Percentiles rank a stretch among this genome's conserved stretches.
These are phyloP conservation scores for Rosa lucieae DNA, from an alignment of 306 rosid species.

Conservation along the genomic window DNA sequence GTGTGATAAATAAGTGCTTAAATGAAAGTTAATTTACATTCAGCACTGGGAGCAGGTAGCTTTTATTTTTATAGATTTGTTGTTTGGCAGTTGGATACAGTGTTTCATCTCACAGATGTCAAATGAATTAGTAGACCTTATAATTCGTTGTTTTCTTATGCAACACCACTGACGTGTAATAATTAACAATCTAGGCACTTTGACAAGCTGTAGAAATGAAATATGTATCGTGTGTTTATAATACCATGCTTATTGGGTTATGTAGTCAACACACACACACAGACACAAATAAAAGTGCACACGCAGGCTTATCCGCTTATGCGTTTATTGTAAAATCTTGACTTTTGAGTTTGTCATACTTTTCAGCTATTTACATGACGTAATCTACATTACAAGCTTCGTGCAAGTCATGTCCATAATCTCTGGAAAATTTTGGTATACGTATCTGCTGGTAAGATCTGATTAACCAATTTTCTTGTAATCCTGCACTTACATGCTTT, in stretches of 20 bases:
- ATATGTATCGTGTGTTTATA: not conserved
- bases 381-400: conserved; percentile 89
- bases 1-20: not conserved
- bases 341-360: conserved; percentile 18
- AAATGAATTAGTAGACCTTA: not conserved
- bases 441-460: conserved; percentile 74
- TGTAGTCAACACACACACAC: not conserved
- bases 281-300: not conserved
- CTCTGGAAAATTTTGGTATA: conserved; percentile 91
- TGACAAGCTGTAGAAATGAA: not conserved
- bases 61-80: not conserved
- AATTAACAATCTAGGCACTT: not conserved
- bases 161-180: not conserved
- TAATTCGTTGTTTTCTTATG: not conserved
- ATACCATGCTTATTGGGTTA: not conserved
- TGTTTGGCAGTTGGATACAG: not conserved
- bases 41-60: not conserved
- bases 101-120: not conserved
- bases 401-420: conserved; percentile 89
- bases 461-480: conserved; percentile 7
- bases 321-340: not conserved
- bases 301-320: not conserved
- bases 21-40: not conserved
- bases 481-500: conserved; percentile 9
- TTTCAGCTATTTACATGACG: conserved; percentile 83